Base-by-base conservation (phyloP, 1,284 basidiomycete species). In the Malassezia furfur region DNA sequence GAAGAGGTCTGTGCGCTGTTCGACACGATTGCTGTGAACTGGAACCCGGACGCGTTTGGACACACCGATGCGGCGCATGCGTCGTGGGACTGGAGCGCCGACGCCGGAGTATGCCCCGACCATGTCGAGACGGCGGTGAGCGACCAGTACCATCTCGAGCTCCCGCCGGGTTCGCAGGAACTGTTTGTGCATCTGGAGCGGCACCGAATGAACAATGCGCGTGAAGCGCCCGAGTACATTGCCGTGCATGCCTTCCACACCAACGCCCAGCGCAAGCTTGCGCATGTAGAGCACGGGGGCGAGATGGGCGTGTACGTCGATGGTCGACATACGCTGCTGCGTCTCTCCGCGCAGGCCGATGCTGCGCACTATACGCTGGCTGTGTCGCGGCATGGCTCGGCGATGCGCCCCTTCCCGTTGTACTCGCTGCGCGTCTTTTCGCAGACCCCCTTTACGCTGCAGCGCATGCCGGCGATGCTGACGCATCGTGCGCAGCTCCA, bases 21-120 rank as follows among this genome's bases (percentile, higher is more conserved):
- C 63, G 84, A 90, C 50, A 83, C 87, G 0, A 76, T 94, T 37
- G 89, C 90, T 72, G 74, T 88, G 36, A 96, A 86, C 69, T 96
- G 91, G 91, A 80, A 91, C 70, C 87, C 90, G 0, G 64, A 57
- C 0, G 77, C 82, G 7, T 86, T 87, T 72, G 69, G 78, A 1
- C 75, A 80, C 37, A 67, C 67, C 1, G 65, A 82, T 11, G 76
- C 69, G 2, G 82, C 86, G 54, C 88, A 93, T 84, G 85, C 87
- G 85, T 59, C 53, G 80, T 72, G 36, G 40, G 39, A 52, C 34
- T 35, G 25, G 15, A 43, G 21, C 4, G 21, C 25, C 25, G 43
- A 48, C 17, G 51, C 28, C 9, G 35, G 14, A 17, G 25, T 52
- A 45, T 55, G 30, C 21, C 28, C 40, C 28, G 36, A 53, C 34